Evolutionary conservation across 1,284 basidiomycete genomes (phyloP).

Genomic region (Jaminaea rosea): DNA sequence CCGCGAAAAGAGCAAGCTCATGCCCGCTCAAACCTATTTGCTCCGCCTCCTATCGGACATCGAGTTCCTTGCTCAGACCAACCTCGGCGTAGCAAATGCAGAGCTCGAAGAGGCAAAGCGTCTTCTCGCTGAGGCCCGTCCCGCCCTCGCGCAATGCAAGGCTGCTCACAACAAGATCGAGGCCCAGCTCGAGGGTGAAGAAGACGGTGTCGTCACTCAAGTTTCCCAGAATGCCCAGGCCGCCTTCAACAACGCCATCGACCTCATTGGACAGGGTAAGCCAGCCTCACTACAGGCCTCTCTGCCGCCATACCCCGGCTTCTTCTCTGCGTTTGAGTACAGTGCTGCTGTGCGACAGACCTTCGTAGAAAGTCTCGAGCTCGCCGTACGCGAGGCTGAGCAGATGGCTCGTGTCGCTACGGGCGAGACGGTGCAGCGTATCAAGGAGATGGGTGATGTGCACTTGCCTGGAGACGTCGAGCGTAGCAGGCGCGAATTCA

Average conservation of each 20-base stretch:
- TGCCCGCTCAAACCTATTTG: conserved; percentile 89
- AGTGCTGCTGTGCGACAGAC: conserved; percentile 70
- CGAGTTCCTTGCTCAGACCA: conserved; percentile 74
- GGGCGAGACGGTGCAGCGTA: conserved; percentile 62
- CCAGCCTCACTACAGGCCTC: conserved; percentile 43
- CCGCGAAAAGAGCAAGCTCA: conserved; percentile 87
- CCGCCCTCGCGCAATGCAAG: conserved; percentile 79
- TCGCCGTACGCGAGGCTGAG: conserved; percentile 71
- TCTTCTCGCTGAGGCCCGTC: conserved; percentile 65
- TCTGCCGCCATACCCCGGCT: conserved; percentile 71
- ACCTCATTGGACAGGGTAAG: conserved; percentile 67
- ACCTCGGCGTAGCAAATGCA: conserved; percentile 70
- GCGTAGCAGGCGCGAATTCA: conserved; percentile 61
- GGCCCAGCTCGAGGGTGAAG: conserved; percentile 65
- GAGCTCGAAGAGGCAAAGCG: conserved; percentile 69
- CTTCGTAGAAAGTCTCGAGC: conserved; percentile 72
- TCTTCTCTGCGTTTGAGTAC: conserved; percentile 80
- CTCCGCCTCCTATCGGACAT: conserved; percentile 79
- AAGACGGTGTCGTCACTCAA: conserved; percentile 61
- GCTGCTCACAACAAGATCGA: conserved; percentile 65
- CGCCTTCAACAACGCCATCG: conserved; percentile 61
- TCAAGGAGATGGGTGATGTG: conserved; percentile 60
- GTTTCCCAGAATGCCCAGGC: conserved; percentile 54
- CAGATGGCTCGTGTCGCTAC: conserved; percentile 70
- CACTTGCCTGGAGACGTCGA: conserved; percentile 59